These are phyloP conservation scores for Yamadazyma nakazawae DNA, from an alignment of 805 yeast species.

Conservation along the genomic window DNA sequence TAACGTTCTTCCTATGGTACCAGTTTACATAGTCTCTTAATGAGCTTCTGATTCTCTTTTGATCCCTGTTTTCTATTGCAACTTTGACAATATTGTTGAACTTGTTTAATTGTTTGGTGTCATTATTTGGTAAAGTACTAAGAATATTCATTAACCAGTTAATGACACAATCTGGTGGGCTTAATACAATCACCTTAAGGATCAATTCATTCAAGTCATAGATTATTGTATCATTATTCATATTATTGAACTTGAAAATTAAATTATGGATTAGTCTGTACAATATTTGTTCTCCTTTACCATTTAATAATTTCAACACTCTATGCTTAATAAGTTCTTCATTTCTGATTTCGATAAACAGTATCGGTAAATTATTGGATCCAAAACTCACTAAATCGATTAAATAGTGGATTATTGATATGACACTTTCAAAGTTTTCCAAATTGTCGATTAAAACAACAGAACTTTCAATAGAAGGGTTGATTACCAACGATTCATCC, in stretches of 20 bases:
- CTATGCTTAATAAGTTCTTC: conserved; percentile 50
- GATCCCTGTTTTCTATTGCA: conserved; percentile 66
- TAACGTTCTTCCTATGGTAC: conserved; percentile 68
- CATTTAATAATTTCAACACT: conserved; percentile 45
- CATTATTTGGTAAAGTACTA: conserved; percentile 59
- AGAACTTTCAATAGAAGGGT: conserved; percentile 56
- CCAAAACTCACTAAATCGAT: conserved; percentile 88
- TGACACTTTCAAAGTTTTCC: conserved; percentile 69
- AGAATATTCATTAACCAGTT: conserved; percentile 64
- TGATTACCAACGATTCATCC: conserved; percentile 35
- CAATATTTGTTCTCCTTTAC: conserved; percentile 57
- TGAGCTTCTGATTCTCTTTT: conserved; percentile 66
- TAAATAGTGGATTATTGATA: conserved; percentile 67
- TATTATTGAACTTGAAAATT: conserved; percentile 61
- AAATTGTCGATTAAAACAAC: conserved; percentile 47
- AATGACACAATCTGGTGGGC: conserved; percentile 43
- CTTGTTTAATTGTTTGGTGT: conserved; percentile 64
- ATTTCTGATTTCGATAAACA: conserved; percentile 54
- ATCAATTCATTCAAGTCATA: conserved; percentile 75
- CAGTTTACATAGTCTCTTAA: conserved; percentile 77
- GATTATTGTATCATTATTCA: conserved; percentile 46
- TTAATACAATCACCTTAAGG: conserved; percentile 54
- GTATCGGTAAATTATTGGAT: conserved; percentile 72
- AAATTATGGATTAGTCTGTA: conserved; percentile 59
- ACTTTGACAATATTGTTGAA: conserved; percentile 53